Conservation (phyloP, 1,139 yeast species). For the Kodamaea arcana region DNA sequence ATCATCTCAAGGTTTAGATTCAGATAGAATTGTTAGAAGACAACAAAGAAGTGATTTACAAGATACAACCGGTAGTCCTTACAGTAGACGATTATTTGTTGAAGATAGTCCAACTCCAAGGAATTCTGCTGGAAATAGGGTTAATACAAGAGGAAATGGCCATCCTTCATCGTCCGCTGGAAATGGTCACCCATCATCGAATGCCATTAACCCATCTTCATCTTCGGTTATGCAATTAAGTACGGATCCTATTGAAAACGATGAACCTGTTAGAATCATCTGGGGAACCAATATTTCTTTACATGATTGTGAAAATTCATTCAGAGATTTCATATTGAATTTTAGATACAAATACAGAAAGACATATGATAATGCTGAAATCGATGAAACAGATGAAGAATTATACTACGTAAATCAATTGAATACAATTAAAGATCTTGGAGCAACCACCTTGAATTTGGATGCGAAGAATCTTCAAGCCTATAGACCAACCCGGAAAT, state of each 20-base stretch:
- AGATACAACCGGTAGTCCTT: slow-evolving; percentile 41
- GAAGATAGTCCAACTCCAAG: slow-evolving; percentile 14
- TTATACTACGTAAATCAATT: slow-evolving; percentile 70
- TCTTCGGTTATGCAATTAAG: slow-evolving; percentile 28
- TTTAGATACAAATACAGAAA: slow-evolving; percentile 78
- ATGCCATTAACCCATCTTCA: no score
- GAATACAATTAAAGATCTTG: slow-evolving; percentile 70
- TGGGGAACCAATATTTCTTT: slow-evolving; percentile 99
- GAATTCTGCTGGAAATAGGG: not conserved
- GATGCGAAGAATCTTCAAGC: slow-evolving; percentile 80
- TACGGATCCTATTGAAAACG: slow-evolving; percentile 28
- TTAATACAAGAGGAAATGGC: not conserved
- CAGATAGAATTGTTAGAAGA: slow-evolving; percentile 41
- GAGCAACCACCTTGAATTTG: slow-evolving; percentile 76
- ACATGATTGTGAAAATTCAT: slow-evolving; percentile 74
- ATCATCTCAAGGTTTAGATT: slow-evolving; percentile 32
- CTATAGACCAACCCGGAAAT: slow-evolving; percentile 69
- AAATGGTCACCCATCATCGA: slow-evolving; percentile 2
- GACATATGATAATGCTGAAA: slow-evolving; percentile 46
- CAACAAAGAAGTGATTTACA: slow-evolving; percentile 42
- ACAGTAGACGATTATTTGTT: slow-evolving; percentile 35
- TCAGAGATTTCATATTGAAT: slow-evolving; percentile 78
- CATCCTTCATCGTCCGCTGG: not conserved
- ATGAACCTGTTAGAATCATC: slow-evolving; percentile 81
- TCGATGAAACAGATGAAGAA: slow-evolving; percentile 62